These are phyloP conservation scores for Russula dissimulans DNA, from an alignment of 768 basidiomycete genomes.

Conservation along the genomic window DNA sequence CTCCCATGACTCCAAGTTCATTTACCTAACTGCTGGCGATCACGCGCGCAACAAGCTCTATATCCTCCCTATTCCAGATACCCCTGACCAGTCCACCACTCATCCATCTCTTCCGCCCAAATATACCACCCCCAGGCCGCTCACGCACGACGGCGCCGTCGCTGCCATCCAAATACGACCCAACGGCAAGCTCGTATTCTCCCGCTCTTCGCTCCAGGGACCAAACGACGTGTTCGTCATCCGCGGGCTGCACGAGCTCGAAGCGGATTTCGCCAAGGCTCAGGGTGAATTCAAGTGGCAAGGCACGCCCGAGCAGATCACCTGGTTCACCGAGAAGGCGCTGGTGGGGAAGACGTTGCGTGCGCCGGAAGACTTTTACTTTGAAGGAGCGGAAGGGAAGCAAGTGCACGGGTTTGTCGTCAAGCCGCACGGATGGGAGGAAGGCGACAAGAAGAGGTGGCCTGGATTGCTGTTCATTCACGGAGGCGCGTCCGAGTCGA, in stretches of 20 bases:
- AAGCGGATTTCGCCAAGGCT: conserved; percentile 19
- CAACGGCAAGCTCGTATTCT: conserved; percentile 56
- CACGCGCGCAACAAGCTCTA: conserved; percentile 70
- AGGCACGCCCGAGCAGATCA: conserved; percentile 45
- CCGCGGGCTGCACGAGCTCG: conserved; percentile 36
- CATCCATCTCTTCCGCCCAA: conserved; percentile 37
- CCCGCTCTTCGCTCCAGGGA: conserved; percentile 60
- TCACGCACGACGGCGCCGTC: conserved; percentile 50
- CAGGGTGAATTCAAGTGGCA: conserved; percentile 23
- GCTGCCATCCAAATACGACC: conserved; percentile 55
- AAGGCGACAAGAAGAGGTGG: conserved; percentile 53
- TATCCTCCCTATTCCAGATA: conserved; percentile 54
- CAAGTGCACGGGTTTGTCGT: conserved; percentile 79
- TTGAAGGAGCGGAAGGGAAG: conserved; percentile 69
- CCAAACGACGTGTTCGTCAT: conserved; percentile 77
- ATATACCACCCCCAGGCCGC: conserved; percentile 43
- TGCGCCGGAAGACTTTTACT: conserved; percentile 78
- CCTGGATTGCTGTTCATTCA: conserved; percentile 77
- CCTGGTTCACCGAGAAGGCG: conserved; percentile 49
- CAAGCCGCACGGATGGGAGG: conserved; percentile 69
- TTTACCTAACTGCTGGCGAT: conserved; percentile 74
- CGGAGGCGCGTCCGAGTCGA: conserved; percentile 39
- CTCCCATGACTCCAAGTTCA: conserved; percentile 54
- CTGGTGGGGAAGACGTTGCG: conserved; percentile 51
- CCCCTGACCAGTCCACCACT: conserved; percentile 45